These are phyloP conservation scores for Sporothrix humicola DNA, from an alignment of 2,329 filamentous ascomycete genomes.

Conservation along the genomic window DNA sequence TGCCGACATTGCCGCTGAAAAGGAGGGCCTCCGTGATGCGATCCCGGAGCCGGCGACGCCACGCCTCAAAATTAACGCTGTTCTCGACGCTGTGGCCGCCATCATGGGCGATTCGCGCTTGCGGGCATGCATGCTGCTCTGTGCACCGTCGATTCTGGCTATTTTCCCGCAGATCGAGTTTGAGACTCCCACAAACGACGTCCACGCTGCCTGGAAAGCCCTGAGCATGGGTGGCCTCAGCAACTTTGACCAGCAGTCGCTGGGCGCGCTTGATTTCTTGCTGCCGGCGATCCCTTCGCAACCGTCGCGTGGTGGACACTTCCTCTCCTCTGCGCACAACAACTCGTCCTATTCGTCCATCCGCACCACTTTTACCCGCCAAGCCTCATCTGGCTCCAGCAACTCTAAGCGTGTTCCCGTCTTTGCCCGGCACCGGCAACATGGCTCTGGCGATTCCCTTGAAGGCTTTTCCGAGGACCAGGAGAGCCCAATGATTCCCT, in stretches of 20 bases:
- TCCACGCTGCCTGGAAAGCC: constrained; percentile 57
- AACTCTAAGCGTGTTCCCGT: constrained; percentile 13
- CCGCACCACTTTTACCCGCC: constrained; percentile 51
- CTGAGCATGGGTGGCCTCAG: constrained; percentile 60
- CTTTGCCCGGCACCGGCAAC: background rate
- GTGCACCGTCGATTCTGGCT: constrained; percentile 70
- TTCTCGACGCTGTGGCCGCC: constrained; percentile 77
- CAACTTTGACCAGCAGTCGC: constrained; percentile 50
- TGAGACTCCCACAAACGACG: constrained; percentile 53
- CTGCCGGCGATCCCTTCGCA: constrained; percentile 61
- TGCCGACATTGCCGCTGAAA: constrained; percentile 60
- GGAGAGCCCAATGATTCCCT: constrained; percentile 74
- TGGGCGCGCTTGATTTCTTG: constrained; percentile 68
- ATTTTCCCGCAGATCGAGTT: constrained; percentile 69
- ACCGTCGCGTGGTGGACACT: constrained; percentile 40
- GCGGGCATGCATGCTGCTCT: constrained; percentile 73
- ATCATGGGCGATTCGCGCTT: constrained; percentile 81
- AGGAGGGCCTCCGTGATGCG: constrained; percentile 60
- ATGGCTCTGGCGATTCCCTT: no score
- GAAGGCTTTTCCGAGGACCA: constrained; percentile 55
- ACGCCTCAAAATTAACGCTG: constrained; percentile 65
- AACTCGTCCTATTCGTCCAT: constrained; percentile 61
- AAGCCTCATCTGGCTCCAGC: constrained; percentile 42
- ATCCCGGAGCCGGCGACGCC: constrained; percentile 67
- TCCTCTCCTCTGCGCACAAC: constrained; percentile 39